Evolutionary conservation across 2,329 filamentous ascomycete species (phyloP).

Genomic region (Nemania serpens): DNA sequence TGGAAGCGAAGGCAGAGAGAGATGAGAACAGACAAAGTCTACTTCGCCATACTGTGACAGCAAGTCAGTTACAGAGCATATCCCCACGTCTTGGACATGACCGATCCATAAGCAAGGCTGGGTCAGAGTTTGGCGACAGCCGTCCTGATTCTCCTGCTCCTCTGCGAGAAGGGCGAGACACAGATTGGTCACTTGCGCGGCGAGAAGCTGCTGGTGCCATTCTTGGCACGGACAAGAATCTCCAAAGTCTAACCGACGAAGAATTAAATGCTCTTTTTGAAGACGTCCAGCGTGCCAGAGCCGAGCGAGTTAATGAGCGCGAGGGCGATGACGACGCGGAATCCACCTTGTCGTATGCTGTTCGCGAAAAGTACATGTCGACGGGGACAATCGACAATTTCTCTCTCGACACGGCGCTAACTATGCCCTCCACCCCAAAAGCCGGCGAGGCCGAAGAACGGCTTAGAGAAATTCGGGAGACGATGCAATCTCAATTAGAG

Average conservation of each 20-base stretch:
- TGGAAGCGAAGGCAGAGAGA: conserved; percentile 91
- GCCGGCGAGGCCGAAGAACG: conserved; percentile 76
- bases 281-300: conserved; percentile 86
- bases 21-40: conserved; percentile 85
- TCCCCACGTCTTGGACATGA: conserved; percentile 71
- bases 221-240: conserved; percentile 87
- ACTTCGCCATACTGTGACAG: conserved; percentile 78
- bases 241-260: conserved; percentile 87
- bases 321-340: conserved; percentile 90
- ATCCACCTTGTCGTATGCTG: conserved; percentile 82
- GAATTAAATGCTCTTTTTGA: conserved; percentile 93
- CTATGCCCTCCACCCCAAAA: conserved; percentile 90
- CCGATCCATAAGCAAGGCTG: conserved; percentile 75
- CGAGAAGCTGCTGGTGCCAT: conserved; percentile 92
- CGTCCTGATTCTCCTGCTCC: conserved; percentile 80
- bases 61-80: conserved; percentile 60
- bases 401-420: conserved; percentile 90
- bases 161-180: conserved; percentile 72
- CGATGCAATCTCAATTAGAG: conserved; percentile 82
- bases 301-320: conserved; percentile 70
- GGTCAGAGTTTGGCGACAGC: conserved; percentile 79
- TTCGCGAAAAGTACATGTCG: conserved; percentile 93
- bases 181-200: conserved; percentile 92
- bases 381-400: conserved; percentile 95
- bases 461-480: conserved; percentile 75